phyloP scores from a whole-genome alignment of 768 basidiomycete species.

The Boletus coccyginus region DNA sequence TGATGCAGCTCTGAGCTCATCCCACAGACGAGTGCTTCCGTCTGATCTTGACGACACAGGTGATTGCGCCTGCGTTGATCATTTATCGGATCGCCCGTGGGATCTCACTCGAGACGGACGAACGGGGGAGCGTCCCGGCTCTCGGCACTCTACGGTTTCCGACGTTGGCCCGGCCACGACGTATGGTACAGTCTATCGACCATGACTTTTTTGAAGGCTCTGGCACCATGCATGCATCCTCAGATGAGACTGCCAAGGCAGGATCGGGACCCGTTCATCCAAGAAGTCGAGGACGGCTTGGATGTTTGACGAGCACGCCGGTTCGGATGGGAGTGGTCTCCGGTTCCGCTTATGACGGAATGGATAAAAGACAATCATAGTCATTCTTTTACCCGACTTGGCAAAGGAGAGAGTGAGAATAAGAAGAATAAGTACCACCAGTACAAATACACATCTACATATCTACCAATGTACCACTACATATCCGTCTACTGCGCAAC shows the following conservation, averaged over 20 bases:
- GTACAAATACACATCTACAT: not conserved
- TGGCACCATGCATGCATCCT: slow-evolving; percentile 4
- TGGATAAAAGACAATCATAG: no score
- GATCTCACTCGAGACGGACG: slow-evolving; percentile 19
- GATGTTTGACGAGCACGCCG: not conserved
- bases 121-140: not conserved
- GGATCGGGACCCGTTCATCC: slow-evolving; percentile 10
- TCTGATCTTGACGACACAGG: not conserved
- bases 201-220: slow-evolving; percentile 6
- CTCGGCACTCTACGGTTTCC: slow-evolving; percentile 13
- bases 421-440: no score
- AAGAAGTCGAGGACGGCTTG: slow-evolving; percentile 3
- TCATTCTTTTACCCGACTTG: no score
- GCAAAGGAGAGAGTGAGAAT: no score
- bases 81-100: slow-evolving; percentile 21
- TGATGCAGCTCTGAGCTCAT: no score
- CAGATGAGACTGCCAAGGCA: not conserved
- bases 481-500: no score
- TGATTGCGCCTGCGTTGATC: slow-evolving; percentile 19
- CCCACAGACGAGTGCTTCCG: no score
- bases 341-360: not conserved
- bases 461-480: no score
- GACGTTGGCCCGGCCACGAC: not conserved
- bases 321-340: not conserved
- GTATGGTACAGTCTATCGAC: not conserved